Base-by-base conservation (phyloP, 768 basidiomycete genomes). In the Suillus subalutaceus region DNA sequence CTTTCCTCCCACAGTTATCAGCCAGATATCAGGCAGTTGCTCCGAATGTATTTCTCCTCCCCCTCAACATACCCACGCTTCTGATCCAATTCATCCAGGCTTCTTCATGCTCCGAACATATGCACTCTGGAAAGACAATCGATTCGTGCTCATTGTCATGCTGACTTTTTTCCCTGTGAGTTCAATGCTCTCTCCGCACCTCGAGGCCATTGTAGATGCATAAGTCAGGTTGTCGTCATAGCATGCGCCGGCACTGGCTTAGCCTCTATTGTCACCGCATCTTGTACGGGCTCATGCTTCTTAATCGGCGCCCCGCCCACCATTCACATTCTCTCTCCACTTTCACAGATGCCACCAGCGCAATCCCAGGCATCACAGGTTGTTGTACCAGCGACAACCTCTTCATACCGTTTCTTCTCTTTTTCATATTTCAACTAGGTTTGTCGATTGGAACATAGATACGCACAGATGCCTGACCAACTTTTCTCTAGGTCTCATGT, bases 381-480 rank as follows among this genome's bases (percentile, higher is more conserved):
- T 60, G 59, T 7, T 30, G 7, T 20, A 30, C 10, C 37, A 64
- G 48, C 40, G 3, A 15, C 48, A 16, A n/a, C 38, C 37, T 63
- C 38, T 50, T 62, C 44, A 30, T 61, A 50, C 46, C 65, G 9
- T 53, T 44, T 40, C 38, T 64, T 41, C 37, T 52, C 38, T 15
- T 59, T 20, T 13, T 26, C 30, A 20, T 26, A 7, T 16, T 60
- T 12, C 40, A 60, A 32, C 6, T 60, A 1, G 41, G 59, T 60
- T 20, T 18, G 59, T 60, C 26, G 1, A 30, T 32, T 30, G 18
- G 16, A 13, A 12, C 23, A 30, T 23, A 60, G 12, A 13, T 10
- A 16, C 30, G 23, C 50, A 20, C 18, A 32, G 10, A 32, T 7
- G 10, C 9, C 38, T 60, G 18, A 60, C 18, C 2, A 6, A 23